Evolutionary conservation across 371 early-diverging fungal genomes (phyloP).

Genomic region (Mucor circinelloides): DNA sequence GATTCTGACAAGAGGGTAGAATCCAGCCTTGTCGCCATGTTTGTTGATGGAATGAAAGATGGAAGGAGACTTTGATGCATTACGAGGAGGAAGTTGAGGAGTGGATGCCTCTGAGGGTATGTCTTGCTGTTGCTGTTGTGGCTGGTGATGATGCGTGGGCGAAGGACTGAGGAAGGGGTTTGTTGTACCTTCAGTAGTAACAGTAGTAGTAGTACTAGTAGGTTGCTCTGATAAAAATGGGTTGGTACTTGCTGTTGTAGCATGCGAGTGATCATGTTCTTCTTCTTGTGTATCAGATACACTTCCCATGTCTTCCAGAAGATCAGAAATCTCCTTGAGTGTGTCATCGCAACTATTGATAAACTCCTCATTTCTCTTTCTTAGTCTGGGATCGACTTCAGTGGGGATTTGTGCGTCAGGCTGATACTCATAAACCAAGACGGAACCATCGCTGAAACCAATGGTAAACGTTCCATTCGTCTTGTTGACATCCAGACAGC

Average conservation of each 20-base stretch:
- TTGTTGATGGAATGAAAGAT: constrained; percentile 10
- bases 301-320: constrained; percentile 38
- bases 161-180: constrained; percentile 18
- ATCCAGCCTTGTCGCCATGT: constrained; percentile 7
- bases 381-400: not conserved
- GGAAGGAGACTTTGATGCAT: not conserved
- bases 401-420: not conserved
- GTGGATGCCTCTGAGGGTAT: not conserved
- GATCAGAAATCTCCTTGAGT: constrained; percentile 37
- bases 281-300: constrained; percentile 6
- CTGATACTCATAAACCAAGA: constrained; percentile 29
- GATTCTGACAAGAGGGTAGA: constrained; percentile 9
- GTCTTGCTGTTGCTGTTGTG: not conserved
- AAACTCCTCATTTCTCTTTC: constrained; percentile 22
- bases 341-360: constrained; percentile 40
- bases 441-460: constrained; percentile 42
- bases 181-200: not conserved
- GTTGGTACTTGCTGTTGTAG: not conserved
- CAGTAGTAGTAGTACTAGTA: not conserved
- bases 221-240: not conserved
- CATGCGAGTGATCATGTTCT: not conserved
- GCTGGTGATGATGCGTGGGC: constrained; percentile 1
- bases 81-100: not conserved
- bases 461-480: constrained; percentile 30
- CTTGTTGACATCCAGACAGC: constrained; percentile 42